A percentile compares a stretch with the other conserved stretches of the same genome.
phyloP scores from a whole-genome alignment of 768 basidiomycete genomes.

The Mycena maculata region DNA sequence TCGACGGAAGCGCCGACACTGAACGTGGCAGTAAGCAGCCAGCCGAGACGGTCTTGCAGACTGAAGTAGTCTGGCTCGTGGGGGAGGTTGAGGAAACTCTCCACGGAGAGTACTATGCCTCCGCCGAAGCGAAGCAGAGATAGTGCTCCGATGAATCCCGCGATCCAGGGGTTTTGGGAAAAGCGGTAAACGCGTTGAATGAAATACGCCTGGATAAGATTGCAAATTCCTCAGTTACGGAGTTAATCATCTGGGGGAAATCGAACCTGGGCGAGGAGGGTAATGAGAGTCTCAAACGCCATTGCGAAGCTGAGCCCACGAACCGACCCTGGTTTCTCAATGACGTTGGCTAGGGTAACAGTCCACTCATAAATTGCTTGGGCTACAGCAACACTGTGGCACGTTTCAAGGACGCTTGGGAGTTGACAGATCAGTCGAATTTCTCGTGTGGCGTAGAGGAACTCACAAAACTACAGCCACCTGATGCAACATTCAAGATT shows the following conservation, averaged over 20 bases:
- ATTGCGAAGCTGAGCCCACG: conserved; percentile 4
- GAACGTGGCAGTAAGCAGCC: conserved; percentile 41
- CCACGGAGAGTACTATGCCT: conserved; percentile 34
- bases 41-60: conserved; percentile 35
- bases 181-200: conserved; percentile 40
- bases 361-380: conserved; percentile 27
- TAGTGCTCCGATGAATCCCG: conserved; percentile 33
- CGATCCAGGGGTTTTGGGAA: conserved; percentile 29
- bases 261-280: conserved; percentile 43
- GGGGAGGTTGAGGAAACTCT: conserved; percentile 38
- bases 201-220: conserved; percentile 36
- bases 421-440: neutral
- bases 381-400: conserved; percentile 11
- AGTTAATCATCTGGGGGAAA: neutral
- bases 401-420: conserved; percentile 9
- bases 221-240: neutral
- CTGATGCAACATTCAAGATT: neutral
- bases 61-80: conserved; percentile 37
- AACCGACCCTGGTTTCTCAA: conserved; percentile 18
- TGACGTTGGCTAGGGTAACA: conserved; percentile 12
- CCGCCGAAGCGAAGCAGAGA: conserved; percentile 34
- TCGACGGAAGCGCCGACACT: conserved; percentile 39
- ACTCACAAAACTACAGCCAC: conserved; percentile 20
- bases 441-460: neutral
- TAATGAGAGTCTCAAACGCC: conserved; percentile 44